Conservation (phyloP, 345 rosid genomes). For the Gossypium australe region DNA sequence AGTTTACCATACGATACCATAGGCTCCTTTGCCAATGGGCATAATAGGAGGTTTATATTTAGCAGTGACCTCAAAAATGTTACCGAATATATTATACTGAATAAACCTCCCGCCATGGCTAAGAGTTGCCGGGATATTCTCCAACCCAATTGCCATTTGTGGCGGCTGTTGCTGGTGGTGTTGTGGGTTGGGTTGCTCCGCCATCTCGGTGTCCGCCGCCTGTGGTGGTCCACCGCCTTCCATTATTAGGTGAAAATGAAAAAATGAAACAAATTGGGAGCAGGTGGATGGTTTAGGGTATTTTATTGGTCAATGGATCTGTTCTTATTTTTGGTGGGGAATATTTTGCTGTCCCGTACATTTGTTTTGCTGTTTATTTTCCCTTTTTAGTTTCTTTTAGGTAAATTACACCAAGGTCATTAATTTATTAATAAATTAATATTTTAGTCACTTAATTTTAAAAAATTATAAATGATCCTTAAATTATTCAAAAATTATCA, state of each 20-base stretch:
- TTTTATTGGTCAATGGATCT: neutral
- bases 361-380: neutral
- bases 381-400: neutral
- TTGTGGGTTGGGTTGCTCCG: neutral
- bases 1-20: neutral
- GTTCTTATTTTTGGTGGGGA: neutral
- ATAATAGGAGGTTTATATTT: neutral
- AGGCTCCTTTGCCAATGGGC: neutral
- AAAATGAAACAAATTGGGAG: neutral
- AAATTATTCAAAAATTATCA: no score
- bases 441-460: no score
- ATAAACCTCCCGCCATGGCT: neutral
- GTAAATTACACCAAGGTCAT: no score
- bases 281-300: neutral
- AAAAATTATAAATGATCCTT: no score
- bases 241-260: neutral
- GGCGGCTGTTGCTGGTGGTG: neutral
- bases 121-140: neutral
- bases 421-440: no score
- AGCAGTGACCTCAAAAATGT: slow-evolving; percentile 2
- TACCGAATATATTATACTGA: neutral
- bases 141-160: neutral
- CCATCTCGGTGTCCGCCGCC: neutral
- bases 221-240: neutral
- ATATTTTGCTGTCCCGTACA: neutral